Evolutionary conservation across 148 eudicot genomes (phyloP), one percentile per base, ranked within the genome.

Genomic region (Limonium bicolor): DNA sequence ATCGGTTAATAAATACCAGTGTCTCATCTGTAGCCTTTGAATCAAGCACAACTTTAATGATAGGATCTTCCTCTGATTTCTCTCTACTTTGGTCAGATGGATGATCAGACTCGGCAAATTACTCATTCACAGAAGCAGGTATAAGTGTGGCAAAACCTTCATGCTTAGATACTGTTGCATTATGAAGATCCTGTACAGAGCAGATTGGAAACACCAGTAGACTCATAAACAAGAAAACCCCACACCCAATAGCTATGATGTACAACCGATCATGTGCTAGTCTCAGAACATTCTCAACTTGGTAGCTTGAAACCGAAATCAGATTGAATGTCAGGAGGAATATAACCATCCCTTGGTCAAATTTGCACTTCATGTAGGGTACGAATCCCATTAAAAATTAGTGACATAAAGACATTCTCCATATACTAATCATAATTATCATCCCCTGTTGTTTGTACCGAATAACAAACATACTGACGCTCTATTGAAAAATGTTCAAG

Each of bases 121-220:
- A 90, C 24, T 65, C 77, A 21, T 62, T 48, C 11, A 90, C 95
- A 48, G 93, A 90, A 56, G 69, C 96, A 72, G 80, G 69, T 34
- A 77, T 72, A 3, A 92, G 70, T 36, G 22, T 55, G 20, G 93
- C 84, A 47, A 90, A 69, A 49, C 87, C 95, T 58, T 84, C 93
- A 29, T 84, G 80, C 52, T 80, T 90, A 40, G 68, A 61, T 8
- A 73, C 79, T 20, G 81, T 80, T 32, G 74, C 78, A 22, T 59
- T 63, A 31, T 84, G 97, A 19, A 90, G 97, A 31, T 90, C 93
- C 36, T 80, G 71, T 4, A 94, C 95, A 0, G 97, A 84, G 95
- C 97, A 90, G 42, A 72, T 61, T 0, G 97, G 97, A 46, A 90
- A 72, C 4, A 90, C 47, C 24, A 84, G 41, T 17, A 84, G 69